These are phyloP conservation scores for Pulveroboletus sp. DNA, from an alignment of 768 basidiomycete genomes.

Conservation along the genomic window DNA sequence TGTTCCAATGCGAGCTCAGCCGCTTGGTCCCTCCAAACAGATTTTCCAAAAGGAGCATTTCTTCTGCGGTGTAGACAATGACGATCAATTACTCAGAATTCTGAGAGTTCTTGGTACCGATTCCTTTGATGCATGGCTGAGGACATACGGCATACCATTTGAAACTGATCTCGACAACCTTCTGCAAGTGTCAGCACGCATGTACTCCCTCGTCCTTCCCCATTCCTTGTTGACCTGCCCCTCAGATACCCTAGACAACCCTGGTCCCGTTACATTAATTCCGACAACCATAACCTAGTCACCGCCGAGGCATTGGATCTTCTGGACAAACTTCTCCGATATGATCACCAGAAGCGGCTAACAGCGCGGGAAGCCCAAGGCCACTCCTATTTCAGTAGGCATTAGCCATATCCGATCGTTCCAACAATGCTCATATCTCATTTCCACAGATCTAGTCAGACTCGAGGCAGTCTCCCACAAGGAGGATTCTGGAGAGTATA, in stretches of 20 bases:
- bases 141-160: constrained; percentile 60
- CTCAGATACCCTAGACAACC: constrained; percentile 54
- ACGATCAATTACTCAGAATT: constrained; percentile 69
- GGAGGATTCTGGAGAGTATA: constrained; percentile 36
- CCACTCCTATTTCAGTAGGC: constrained; percentile 60
- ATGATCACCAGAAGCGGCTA: constrained; percentile 65
- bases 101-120: constrained; percentile 66
- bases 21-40: constrained; percentile 28
- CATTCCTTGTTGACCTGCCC: not conserved
- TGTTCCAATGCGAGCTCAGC: not conserved
- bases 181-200: constrained; percentile 39
- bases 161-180: constrained; percentile 57
- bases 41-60: constrained; percentile 73
- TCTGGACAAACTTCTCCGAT: constrained; percentile 59
- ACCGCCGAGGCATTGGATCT: constrained; percentile 63
- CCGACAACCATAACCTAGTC: constrained; percentile 54
- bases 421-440: constrained; percentile 18
- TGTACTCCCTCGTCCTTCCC: not conserved
- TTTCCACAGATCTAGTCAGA: constrained; percentile 40
- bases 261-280: constrained; percentile 59
- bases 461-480: constrained; percentile 43
- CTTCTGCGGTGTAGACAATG: constrained; percentile 70
- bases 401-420: constrained; percentile 20
- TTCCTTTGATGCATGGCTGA: constrained; percentile 55
- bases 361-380: constrained; percentile 64